These are phyloP conservation scores for Cornus florida DNA, from an alignment of 148 eudicot genomes.

Conservation along the genomic window DNA sequence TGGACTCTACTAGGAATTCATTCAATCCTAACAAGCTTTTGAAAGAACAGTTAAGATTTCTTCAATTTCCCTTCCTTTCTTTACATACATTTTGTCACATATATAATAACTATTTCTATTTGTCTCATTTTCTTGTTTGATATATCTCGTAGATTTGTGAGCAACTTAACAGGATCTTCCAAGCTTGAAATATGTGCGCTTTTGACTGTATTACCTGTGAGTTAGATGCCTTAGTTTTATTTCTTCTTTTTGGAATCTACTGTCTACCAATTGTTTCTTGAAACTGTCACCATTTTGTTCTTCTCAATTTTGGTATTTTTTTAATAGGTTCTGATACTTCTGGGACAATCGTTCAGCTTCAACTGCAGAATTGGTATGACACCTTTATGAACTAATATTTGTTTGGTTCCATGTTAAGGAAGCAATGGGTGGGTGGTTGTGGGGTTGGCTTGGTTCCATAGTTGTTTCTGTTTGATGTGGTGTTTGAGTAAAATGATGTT, in stretches of 20 bases:
- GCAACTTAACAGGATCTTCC: slow-evolving; percentile 91
- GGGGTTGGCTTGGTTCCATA: too few species aligned
- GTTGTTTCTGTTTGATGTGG: too few species aligned
- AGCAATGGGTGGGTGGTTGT: too few species aligned
- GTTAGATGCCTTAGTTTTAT: slow-evolving; percentile 11
- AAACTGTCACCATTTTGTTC: neutral
- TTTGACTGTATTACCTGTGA: slow-evolving; percentile 49
- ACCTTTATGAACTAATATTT: neutral
- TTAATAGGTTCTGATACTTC: slow-evolving; percentile 51
- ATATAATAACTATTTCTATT: neutral
- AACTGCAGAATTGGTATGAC: slow-evolving; percentile 17
- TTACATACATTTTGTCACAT: neutral
- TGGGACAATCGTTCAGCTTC: slow-evolving; percentile 56
- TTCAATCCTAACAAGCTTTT: slow-evolving; percentile 78
- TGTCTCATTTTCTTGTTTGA: slow-evolving; percentile 1
- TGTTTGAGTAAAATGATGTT: too few species aligned
- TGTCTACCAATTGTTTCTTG: neutral
- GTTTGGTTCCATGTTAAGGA: neutral
- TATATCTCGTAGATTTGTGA: slow-evolving; percentile 62
- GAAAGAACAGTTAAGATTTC: slow-evolving; percentile 66
- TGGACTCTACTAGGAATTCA: slow-evolving; percentile 53
- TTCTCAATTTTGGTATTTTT: neutral
- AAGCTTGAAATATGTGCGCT: slow-evolving; percentile 64
- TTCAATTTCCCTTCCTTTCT: neutral
- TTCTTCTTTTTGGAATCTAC: neutral